A percentile compares a stretch with the other conserved stretches of the same genome.
Evolutionary conservation across 2,329 filamentous ascomycete genomes (phyloP).

Genomic region (Falciphora oryzae): DNA sequence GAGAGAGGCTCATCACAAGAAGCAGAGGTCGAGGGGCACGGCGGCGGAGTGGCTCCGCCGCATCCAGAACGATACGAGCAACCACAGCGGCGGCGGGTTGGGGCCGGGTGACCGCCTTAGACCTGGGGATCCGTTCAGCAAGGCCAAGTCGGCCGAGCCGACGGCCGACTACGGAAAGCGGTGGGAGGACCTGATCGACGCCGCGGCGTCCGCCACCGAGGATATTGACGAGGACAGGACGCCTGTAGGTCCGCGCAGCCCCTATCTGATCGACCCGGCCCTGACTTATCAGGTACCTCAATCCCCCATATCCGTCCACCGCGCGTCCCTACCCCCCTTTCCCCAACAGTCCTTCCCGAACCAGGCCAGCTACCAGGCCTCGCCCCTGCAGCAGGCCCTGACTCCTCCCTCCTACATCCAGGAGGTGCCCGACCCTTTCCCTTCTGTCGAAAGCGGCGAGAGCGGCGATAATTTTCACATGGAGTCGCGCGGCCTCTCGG

Average conservation of each 20-base stretch:
- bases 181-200: conserved; percentile 96
- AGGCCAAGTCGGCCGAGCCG: conserved; percentile 83
- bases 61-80: conserved; percentile 44
- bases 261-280: conserved; percentile 34
- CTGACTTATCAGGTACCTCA: conserved; percentile 52
- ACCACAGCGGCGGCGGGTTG: not conserved
- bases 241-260: conserved; percentile 56
- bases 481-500: conserved; percentile 55
- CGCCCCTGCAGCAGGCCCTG: conserved; percentile 82
- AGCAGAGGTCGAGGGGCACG: conserved; percentile 65
- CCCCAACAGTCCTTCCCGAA: conserved; percentile 50
- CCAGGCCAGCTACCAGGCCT: conserved; percentile 71
- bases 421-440: conserved; percentile 71
- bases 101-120: conserved; percentile 51
- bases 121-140: conserved; percentile 57
- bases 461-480: conserved; percentile 69
- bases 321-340: conserved; percentile 57
- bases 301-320: conserved; percentile 58
- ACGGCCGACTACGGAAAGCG: conserved; percentile 76
- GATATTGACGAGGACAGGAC: conserved; percentile 87
- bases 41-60: conserved; percentile 61
- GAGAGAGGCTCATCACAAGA: conserved; percentile 71
- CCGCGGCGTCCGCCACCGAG: conserved; percentile 84
- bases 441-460: conserved; percentile 77
- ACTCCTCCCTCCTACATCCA: conserved; percentile 72